Evolutionary conservation across 192 early-diverging fungal genomes (phyloP).

Genomic region (Podila minutissima): DNA sequence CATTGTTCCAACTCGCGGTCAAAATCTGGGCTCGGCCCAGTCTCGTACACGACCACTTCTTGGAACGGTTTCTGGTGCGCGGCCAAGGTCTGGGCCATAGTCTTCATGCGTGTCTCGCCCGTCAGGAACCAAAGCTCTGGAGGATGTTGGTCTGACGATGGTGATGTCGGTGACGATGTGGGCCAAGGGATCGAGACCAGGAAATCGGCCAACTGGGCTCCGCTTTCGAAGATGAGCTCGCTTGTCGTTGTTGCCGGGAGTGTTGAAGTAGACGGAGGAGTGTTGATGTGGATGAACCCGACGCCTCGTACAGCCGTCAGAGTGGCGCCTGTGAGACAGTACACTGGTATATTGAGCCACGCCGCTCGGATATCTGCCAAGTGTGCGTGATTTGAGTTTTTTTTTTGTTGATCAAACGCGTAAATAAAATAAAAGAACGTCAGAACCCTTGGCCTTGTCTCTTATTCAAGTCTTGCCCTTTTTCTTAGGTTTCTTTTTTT

Average conservation of each 20-base stretch:
- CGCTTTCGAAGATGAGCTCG: slow-evolving; percentile 15
- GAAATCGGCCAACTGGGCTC: slow-evolving; percentile 25
- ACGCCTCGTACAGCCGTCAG: slow-evolving; percentile 12
- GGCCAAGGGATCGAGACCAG: slow-evolving; percentile 26
- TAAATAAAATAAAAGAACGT: background rate
- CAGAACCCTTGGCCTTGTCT: background rate
- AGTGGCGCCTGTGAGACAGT: slow-evolving; percentile 35
- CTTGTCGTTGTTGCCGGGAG: background rate
- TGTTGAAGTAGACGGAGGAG: background rate
- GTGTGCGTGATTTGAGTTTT: background rate
- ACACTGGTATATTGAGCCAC: slow-evolving; percentile 35
- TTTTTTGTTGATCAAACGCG: background rate
- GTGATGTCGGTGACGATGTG: background rate
- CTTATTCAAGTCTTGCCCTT: no score
- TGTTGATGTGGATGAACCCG: slow-evolving; percentile 37
- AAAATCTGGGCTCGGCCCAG: slow-evolving; percentile 20
- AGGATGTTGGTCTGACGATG: background rate
- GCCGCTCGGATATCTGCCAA: slow-evolving; percentile 17
- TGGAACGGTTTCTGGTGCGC: slow-evolving; percentile 14
- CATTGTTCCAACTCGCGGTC: slow-evolving; percentile 5
- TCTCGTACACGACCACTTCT: slow-evolving; percentile 38
- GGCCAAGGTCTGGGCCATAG: slow-evolving; percentile 17
- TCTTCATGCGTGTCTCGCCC: slow-evolving; percentile 36
- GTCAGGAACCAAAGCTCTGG: slow-evolving; percentile 41
- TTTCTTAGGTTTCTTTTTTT: background rate